Base-by-base conservation (phyloP, 2,329 filamentous ascomycete genomes). In the Pleurostoma richardsiae region DNA sequence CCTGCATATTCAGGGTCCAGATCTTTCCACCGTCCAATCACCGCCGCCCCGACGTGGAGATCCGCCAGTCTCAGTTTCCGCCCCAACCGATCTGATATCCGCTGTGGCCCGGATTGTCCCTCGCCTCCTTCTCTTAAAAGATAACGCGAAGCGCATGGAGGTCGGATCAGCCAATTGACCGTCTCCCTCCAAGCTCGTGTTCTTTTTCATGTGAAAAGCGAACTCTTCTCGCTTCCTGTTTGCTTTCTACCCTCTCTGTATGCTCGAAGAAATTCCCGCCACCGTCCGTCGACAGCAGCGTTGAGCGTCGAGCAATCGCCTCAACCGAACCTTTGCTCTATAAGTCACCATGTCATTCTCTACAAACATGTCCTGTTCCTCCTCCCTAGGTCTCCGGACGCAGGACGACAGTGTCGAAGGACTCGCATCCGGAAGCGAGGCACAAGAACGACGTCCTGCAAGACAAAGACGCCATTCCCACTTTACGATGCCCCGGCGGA, bases 391-490 rank as follows among this genome's bases (percentile, higher is more conserved):
- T 29, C 41, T 47, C 5, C 36, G 31, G 29, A 30, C 42, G 3
- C 60, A 66, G 49, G 61, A 70, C 51, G 67, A 69, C 40, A 54
- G 56, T 29, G 27, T 59, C 4, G 60, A 64, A 10, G 68, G 66
- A 19, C 59, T 54, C 42, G 62, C 66, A 30, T 76, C 75, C 3
- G 70, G 73, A 26, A 36, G 33, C 33, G 33, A 36, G 8, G 33
- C 33, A 36, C 33, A 36, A 36, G 8, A 8, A 8, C 8, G 8
- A n/a, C 33, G 33, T 8, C 33, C 33, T 8, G 33, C 33, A n/a
- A 8, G 69, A 46, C 68, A 73, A 47, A 70, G 80, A 38, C 72
- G 77, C 5, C 80, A 78, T 55, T 84, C 81, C 3, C 79, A 76
- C 46, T 79, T 79, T 49, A 66, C 77, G 45, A 77, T 76, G 2